These are phyloP conservation scores for Rugosomyces carneus DNA, from an alignment of 1,284 basidiomycete species.

Conservation along the genomic window DNA sequence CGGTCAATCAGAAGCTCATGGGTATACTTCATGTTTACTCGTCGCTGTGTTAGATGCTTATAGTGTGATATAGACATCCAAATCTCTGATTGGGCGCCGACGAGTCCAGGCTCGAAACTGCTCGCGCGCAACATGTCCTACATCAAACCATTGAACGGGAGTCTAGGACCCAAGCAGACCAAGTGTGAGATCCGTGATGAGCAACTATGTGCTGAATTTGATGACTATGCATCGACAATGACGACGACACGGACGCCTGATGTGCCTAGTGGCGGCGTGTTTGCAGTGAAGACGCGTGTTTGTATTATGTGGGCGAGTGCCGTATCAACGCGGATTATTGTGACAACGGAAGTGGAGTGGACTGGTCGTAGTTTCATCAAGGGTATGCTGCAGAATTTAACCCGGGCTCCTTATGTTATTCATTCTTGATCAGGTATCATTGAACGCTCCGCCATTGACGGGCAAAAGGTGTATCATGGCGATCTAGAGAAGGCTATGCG, in stretches of 20 bases:
- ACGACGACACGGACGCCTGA: conserved; percentile 94
- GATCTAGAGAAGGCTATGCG: conserved; percentile 86
- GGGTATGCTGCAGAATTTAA: conserved; percentile 43
- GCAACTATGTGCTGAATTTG: conserved; percentile 75
- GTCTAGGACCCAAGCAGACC: conserved; percentile 90
- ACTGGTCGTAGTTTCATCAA: conserved; percentile 95
- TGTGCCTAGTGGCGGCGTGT: conserved; percentile 89
- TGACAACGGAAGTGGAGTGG: conserved; percentile 95
- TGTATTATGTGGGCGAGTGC: conserved; percentile 92
- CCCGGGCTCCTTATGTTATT: conserved; percentile 31
- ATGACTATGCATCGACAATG: conserved; percentile 77
- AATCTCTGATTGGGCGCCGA: conserved; percentile 86
- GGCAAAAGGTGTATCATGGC: conserved; percentile 84
- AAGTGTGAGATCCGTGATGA: conserved; percentile 93
- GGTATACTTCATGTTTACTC: conserved; percentile 45
- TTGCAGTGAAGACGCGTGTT: conserved; percentile 89
- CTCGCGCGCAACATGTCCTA: conserved; percentile 88
- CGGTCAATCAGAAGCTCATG: conserved; percentile 80
- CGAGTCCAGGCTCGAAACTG: conserved; percentile 55
- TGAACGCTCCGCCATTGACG: conserved; percentile 89
- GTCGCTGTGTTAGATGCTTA: background rate
- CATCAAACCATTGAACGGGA: conserved; percentile 87
- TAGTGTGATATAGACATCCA: conserved; percentile 64
- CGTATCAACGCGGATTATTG: conserved; percentile 72
- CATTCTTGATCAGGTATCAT: conserved; percentile 60